These are phyloP conservation scores for Cryptosporidium bovis DNA, from an alignment of 169 alveolate genomes.

Conservation along the genomic window DNA sequence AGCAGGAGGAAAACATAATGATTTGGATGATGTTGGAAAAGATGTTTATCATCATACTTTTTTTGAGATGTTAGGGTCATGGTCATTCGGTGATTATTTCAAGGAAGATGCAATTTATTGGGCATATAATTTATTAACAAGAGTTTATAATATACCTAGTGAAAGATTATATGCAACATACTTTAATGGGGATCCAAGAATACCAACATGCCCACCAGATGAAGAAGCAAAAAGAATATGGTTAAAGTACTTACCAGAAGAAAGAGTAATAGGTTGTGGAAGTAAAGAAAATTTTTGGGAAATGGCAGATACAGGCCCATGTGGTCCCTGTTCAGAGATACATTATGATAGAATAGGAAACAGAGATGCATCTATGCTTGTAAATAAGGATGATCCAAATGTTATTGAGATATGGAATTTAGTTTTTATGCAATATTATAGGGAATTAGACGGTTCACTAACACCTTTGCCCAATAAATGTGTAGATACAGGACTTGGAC, in stretches of 20 bases:
- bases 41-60: slow-evolving; percentile 95
- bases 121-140: slow-evolving; percentile 93
- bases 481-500: slow-evolving; percentile 96
- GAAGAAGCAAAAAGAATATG: slow-evolving; percentile 89
- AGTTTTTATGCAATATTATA: slow-evolving; percentile 94
- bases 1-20: slow-evolving; percentile 92
- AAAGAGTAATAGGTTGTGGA: slow-evolving; percentile 86
- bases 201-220: slow-evolving; percentile 89
- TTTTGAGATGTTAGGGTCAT: slow-evolving; percentile 96
- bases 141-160: slow-evolving; percentile 86
- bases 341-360: slow-evolving; percentile 92
- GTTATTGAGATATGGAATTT: slow-evolving; percentile 95
- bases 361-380: slow-evolving; percentile 90
- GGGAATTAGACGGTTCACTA: slow-evolving; percentile 87
- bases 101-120: slow-evolving; percentile 91
- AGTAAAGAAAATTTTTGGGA: slow-evolving; percentile 95
- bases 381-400: slow-evolving; percentile 92
- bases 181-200: slow-evolving; percentile 92
- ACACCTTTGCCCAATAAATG: slow-evolving; percentile 90
- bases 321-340: slow-evolving; percentile 96
- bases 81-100: slow-evolving; percentile 96
- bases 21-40: slow-evolving; percentile 94
- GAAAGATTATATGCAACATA: slow-evolving; percentile 92
- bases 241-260: slow-evolving; percentile 86
- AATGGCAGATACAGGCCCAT: slow-evolving; percentile 97